phyloP scores from a whole-genome alignment of 495 filamentous ascomycete species.

The Lophiostoma macrostomum region DNA sequence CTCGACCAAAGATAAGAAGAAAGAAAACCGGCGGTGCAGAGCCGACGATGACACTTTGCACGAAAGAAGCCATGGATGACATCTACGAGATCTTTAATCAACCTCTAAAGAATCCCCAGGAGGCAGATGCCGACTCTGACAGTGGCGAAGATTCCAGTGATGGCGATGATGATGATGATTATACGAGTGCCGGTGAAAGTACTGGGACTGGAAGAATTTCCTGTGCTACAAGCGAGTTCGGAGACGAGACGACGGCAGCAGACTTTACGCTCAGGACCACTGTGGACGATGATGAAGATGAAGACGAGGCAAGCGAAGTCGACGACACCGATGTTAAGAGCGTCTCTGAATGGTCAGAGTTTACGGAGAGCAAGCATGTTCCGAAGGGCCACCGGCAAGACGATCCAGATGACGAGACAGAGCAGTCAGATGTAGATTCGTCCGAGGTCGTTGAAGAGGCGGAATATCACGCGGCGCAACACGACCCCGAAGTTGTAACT shows the following conservation, averaged over 20 bases:
- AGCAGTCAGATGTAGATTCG: slow-evolving; percentile 17
- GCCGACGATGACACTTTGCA: slow-evolving; percentile 96
- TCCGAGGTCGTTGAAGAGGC: slow-evolving; percentile 8
- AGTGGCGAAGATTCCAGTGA: slow-evolving; percentile 49
- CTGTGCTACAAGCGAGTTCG: slow-evolving; percentile 58
- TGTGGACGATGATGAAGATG: slow-evolving; percentile 39
- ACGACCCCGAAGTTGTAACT: slow-evolving; percentile 38
- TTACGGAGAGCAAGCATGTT: slow-evolving; percentile 70
- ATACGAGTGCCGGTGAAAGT: slow-evolving; percentile 77
- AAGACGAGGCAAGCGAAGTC: slow-evolving; percentile 48
- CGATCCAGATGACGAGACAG: slow-evolving; percentile 30
- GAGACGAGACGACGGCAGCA: slow-evolving; percentile 56
- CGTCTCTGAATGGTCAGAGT: slow-evolving; percentile 81
- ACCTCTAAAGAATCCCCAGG: slow-evolving; percentile 56
- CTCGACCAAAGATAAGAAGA: slow-evolving; percentile 67
- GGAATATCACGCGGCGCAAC: slow-evolving; percentile 10
- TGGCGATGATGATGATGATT: slow-evolving; percentile 70
- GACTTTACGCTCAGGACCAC: slow-evolving; percentile 46
- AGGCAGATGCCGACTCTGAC: slow-evolving; percentile 39
- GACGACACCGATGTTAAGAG: slow-evolving; percentile 54
- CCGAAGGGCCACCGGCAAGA: slow-evolving; percentile 47
- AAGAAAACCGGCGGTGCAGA: slow-evolving; percentile 64
- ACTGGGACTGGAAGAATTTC: slow-evolving; percentile 70
- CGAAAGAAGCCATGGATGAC: slow-evolving; percentile 90
- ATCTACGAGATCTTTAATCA: slow-evolving; percentile 97